Evolutionary conservation across 2,329 filamentous ascomycete species (phyloP).

Genomic region (Phialophora tarda): DNA sequence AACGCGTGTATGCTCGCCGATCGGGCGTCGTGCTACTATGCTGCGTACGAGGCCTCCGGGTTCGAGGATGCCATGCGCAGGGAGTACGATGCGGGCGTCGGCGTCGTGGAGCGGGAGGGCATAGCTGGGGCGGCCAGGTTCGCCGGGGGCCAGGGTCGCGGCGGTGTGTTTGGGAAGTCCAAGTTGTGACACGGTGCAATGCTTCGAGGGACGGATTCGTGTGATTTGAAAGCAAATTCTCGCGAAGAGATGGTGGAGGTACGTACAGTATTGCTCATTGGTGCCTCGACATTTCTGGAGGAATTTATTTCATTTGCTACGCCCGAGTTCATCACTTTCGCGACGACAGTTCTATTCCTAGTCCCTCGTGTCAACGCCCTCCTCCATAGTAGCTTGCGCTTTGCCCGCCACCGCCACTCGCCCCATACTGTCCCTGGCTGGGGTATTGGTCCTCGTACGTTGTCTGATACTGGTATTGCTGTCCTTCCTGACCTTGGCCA

Average conservation of each 20-base stretch:
- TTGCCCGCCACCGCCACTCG: constrained; percentile 25
- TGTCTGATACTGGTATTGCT: constrained; percentile 27
- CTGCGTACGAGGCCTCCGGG: constrained; percentile 54
- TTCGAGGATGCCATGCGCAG: constrained; percentile 58
- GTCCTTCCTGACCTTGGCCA: constrained; percentile 21
- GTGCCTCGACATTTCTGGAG: not conserved
- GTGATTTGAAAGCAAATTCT: not conserved
- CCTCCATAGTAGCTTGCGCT: constrained; percentile 32
- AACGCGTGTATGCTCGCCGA: constrained; percentile 60
- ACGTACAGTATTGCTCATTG: not conserved
- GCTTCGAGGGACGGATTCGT: too few relatives aligned
- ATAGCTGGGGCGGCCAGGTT: constrained; percentile 51
- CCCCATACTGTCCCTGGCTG: constrained; percentile 24
- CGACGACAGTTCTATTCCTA: not conserved
- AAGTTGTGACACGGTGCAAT: constrained; percentile 27
- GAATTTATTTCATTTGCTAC: not conserved
- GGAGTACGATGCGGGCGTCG: constrained; percentile 55
- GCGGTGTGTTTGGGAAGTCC: constrained; percentile 42
- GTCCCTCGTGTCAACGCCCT: constrained; percentile 19
- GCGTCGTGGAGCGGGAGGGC: constrained; percentile 53
- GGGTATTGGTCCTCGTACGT: constrained; percentile 31
- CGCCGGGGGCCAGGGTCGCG: constrained; percentile 48
- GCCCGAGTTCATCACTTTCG: not conserved
- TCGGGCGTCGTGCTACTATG: constrained; percentile 56
- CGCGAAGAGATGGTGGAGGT: not conserved